Percentiles rank a stretch among this genome's conserved stretches.
Evolutionary conservation across 2,329 filamentous ascomycete genomes (phyloP).

Genomic region (Cytospora mali): DNA sequence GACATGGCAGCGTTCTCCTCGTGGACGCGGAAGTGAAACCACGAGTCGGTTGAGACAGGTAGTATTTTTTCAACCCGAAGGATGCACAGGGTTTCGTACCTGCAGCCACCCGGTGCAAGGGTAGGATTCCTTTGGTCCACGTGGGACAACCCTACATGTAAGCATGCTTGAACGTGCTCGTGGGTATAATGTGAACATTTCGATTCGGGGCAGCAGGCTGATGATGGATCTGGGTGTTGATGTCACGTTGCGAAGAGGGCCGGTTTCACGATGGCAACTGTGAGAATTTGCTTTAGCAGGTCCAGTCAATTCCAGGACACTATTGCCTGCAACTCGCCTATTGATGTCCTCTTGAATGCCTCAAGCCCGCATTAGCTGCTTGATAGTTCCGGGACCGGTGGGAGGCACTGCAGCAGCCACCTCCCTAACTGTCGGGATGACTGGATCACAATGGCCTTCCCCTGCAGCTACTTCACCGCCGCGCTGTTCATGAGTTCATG

Average conservation of each 20-base stretch:
- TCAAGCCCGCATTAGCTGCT: conserved; percentile 3
- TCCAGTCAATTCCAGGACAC: neutral
- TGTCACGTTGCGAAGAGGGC: neutral
- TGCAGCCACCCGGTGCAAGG: conserved; percentile 1
- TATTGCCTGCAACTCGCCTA: conserved; percentile 5
- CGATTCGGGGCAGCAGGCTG: too few species aligned
- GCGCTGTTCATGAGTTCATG: too few species aligned
- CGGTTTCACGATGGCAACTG: neutral
- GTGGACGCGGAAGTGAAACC: neutral
- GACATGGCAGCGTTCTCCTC: neutral
- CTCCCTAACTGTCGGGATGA: neutral
- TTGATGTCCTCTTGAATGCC: neutral
- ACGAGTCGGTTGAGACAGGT: conserved; percentile 9
- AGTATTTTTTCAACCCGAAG: conserved; percentile 6
- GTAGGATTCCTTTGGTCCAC: neutral
- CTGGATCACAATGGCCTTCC: neutral
- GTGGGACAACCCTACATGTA: neutral
- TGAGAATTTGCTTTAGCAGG: conserved; percentile 1
- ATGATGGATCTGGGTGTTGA: too few species aligned
- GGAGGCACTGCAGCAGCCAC: conserved; percentile 10
- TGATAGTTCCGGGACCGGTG: neutral
- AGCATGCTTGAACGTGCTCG: too few species aligned
- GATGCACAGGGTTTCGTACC: conserved; percentile 6
- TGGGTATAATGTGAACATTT: too few species aligned
- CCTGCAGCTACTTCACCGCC: neutral